phyloP scores from a whole-genome alignment of 176 grass and related monocot genomes.

The Alopecurus myosuroides region DNA sequence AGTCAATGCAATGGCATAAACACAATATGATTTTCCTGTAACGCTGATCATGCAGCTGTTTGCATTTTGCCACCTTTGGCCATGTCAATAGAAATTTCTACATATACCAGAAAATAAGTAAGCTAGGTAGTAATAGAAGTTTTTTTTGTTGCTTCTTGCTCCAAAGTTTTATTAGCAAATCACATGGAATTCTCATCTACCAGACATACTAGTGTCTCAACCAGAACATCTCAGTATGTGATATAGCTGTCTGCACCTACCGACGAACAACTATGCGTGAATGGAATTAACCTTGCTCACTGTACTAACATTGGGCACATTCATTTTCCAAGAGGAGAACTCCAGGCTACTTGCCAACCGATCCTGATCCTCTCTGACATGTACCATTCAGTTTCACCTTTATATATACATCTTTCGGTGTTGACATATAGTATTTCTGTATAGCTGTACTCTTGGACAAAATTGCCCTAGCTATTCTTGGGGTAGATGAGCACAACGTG shows the following conservation, averaged over 20 bases:
- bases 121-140: not conserved
- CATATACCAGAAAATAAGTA: slow-evolving; percentile 5
- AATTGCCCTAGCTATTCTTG: not conserved
- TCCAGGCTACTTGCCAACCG: not conserved
- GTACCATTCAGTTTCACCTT: not conserved
- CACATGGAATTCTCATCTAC: not conserved
- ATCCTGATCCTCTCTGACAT: not conserved
- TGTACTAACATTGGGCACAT: not conserved
- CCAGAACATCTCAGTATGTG: not conserved
- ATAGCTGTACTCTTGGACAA: not conserved
- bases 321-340: not conserved
- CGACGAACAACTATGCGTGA: not conserved
- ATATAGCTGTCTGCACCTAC: too few species aligned
- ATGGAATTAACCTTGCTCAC: not conserved
- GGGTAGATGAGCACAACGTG: not conserved
- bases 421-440: too few species aligned
- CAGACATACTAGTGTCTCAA: not conserved
- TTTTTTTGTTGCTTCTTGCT: not conserved
- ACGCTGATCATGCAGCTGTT: not conserved
- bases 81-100: not conserved
- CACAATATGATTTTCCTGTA: not conserved
- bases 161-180: not conserved
- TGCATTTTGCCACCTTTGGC: not conserved
- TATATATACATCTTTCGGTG: not conserved
- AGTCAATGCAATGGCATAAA: not conserved